These are phyloP conservation scores for Scedosporium dehoogii DNA, from an alignment of 2,329 filamentous ascomycete genomes.

Conservation along the genomic window DNA sequence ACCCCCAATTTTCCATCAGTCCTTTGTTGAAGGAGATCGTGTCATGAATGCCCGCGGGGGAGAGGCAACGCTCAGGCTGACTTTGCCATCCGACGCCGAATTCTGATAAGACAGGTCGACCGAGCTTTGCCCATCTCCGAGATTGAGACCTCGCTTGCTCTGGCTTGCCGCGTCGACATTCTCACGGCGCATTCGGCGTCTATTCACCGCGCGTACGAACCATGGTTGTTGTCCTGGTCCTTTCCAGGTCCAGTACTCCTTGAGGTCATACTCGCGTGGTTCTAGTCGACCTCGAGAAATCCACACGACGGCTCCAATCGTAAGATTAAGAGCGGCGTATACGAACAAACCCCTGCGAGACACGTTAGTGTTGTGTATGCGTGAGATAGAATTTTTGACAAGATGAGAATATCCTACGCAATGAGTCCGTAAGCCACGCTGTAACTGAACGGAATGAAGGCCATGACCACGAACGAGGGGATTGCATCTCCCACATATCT, in stretches of 20 bases:
- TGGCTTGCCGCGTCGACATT: constrained; percentile 3
- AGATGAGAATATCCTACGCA: constrained; percentile 35
- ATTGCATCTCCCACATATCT: constrained; percentile 64
- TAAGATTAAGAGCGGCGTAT: constrained; percentile 37
- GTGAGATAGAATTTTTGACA: background rate
- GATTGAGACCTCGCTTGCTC: constrained; percentile 10
- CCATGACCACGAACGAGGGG: constrained; percentile 66
- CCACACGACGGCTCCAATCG: constrained; percentile 34
- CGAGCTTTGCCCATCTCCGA: constrained; percentile 8
- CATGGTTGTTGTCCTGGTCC: constrained; percentile 36
- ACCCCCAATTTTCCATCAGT: background rate
- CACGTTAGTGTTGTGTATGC: constrained; percentile 2
- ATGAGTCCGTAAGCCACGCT: constrained; percentile 70
- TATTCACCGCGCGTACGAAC: constrained; percentile 29
- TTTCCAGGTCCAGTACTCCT: constrained; percentile 47
- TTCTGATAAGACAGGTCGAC: constrained; percentile 10
- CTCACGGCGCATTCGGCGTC: constrained; percentile 7
- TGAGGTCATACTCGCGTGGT: constrained; percentile 42
- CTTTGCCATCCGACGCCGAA: constrained; percentile 7
- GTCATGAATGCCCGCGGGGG: constrained; percentile 8
- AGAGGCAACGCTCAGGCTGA: constrained; percentile 7
- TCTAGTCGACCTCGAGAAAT: constrained; percentile 31
- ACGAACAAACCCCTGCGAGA: constrained; percentile 40
- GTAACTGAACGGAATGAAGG: constrained; percentile 70
- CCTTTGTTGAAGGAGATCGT: background rate